Conservation (phyloP, 106 monocot species). For the Dendrobium officinale region DNA sequence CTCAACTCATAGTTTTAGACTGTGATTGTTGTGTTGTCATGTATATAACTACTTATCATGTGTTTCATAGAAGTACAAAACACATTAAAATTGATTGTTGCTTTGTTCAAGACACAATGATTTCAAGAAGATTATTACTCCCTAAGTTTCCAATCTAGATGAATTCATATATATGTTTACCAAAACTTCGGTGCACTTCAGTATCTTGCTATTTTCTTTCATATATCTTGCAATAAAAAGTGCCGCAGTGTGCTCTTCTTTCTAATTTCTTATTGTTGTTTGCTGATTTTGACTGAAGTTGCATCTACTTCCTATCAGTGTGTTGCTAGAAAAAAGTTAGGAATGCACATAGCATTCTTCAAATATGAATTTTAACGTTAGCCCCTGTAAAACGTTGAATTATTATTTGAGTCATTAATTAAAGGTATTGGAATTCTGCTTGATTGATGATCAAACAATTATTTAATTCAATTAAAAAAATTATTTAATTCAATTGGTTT, state of each 20-base stretch:
- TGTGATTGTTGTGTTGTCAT: neutral
- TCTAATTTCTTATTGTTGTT: too few species aligned
- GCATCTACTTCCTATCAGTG: too few species aligned
- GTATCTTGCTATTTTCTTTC: too few species aligned
- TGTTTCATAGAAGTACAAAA: neutral
- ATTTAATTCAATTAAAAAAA: neutral
- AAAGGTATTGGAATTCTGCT: neutral
- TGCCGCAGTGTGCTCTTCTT: too few species aligned
- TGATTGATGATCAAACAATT: neutral
- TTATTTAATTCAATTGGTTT: neutral
- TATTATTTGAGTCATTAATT: neutral
- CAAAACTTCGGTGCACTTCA: too few species aligned
- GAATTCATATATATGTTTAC: too few species aligned
- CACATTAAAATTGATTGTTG: neutral
- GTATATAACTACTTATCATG: neutral
- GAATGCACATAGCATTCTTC: too few species aligned
- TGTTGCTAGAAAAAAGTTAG: too few species aligned
- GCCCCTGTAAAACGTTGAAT: neutral
- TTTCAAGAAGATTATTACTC: too few species aligned
- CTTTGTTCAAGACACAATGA: neutral
- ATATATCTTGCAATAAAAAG: too few species aligned
- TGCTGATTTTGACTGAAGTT: too few species aligned
- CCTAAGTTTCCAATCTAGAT: too few species aligned
- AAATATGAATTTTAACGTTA: neutral
- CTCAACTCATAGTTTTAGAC: neutral